Conservation (phyloP, 2,329 filamentous ascomycete genomes). For the Fusarium mexicanum region DNA sequence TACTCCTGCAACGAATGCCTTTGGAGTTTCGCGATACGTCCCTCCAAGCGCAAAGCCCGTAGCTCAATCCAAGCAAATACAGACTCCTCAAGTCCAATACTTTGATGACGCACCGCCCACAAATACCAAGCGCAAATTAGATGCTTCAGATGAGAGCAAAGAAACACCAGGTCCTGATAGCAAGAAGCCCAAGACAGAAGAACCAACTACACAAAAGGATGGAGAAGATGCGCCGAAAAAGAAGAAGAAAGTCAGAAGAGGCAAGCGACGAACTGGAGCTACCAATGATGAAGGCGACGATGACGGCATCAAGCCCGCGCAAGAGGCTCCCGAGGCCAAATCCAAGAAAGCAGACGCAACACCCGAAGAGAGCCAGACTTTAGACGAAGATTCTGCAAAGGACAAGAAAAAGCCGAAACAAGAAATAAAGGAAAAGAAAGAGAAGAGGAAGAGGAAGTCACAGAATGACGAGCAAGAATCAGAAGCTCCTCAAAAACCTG, state of each 20-base stretch:
- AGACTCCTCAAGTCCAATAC: constrained; percentile 34
- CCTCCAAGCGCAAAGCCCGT: constrained; percentile 44
- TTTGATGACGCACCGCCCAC: constrained; percentile 45
- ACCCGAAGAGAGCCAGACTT: constrained; percentile 42
- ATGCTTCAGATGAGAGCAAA: constrained; percentile 43
- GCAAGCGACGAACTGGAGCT: constrained; percentile 32
- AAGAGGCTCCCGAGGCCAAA: constrained; percentile 26
- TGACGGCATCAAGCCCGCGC: constrained; percentile 23
- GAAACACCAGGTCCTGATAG: constrained; percentile 44
- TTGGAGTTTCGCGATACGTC: constrained; percentile 55
- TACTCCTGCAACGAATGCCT: constrained; percentile 29
- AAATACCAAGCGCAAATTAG: constrained; percentile 51
- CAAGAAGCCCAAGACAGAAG: constrained; percentile 48
- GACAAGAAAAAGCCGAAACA: constrained; percentile 34
- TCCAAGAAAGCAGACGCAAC: constrained; percentile 45
- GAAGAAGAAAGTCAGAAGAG: constrained; percentile 40
- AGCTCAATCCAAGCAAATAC: background rate
- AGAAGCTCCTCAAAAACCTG: constrained; percentile 8
- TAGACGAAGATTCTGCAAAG: constrained; percentile 41
- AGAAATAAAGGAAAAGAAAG: constrained; percentile 18
- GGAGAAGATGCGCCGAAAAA: constrained; percentile 35
- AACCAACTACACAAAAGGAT: constrained; percentile 12
- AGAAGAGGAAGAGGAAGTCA: constrained; percentile 15
- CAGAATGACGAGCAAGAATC: constrained; percentile 19
- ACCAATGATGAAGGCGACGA: constrained; percentile 11